Evolutionary conservation across 2,329 filamentous ascomycete species (phyloP), one percentile per base, ranked within the genome.

Genomic region (Sclerotinia borealis): DNA sequence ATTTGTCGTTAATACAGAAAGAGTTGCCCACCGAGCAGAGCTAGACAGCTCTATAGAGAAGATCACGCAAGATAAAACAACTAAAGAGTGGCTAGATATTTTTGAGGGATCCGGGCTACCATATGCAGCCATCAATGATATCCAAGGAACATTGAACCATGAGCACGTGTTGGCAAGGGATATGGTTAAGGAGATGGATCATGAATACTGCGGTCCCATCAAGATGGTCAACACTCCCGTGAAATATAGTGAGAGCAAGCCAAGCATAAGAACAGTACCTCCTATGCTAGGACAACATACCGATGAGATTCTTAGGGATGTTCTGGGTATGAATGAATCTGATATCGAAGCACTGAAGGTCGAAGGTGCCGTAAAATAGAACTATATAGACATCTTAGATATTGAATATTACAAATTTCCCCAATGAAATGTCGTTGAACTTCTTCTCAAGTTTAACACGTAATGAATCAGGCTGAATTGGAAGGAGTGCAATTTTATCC

Each of bases 41-140:
- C 81, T 99, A 27, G 93, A 98, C 73, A 79, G 79, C 0, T 77
- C 89, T 71, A 96, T 99, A 64, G 92, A 96, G 73, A 79, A 79
- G 1, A 81, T 91, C 51, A 96, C 91, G 0, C 79, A 78, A 61
- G 85, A 86, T 61, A 92, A 87, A 78, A 96, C 91, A 4, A 99
- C 95, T 0, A 79, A 87, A 68, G 88, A 97, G 74, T 98, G 95
- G 93, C 80, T 98, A 4, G 84, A 88, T 1, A 79, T 93, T 1
- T 87, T 97, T 50, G 92, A 97, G 71, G 92, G 91, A n/a, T 90
- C 85, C 64, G 95, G 95, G 6, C 87, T 99, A 87, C 95, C 95
- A 0, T 99, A 95, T 72, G 90, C 93, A 0, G 92, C 93, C 1
- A 90, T 99, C 70, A 99, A 98, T 73, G 93, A 99, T 73, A 86